These are phyloP conservation scores for Cladorrhinum sp. DNA, from an alignment of 2,329 filamentous ascomycete species.

Conservation along the genomic window DNA sequence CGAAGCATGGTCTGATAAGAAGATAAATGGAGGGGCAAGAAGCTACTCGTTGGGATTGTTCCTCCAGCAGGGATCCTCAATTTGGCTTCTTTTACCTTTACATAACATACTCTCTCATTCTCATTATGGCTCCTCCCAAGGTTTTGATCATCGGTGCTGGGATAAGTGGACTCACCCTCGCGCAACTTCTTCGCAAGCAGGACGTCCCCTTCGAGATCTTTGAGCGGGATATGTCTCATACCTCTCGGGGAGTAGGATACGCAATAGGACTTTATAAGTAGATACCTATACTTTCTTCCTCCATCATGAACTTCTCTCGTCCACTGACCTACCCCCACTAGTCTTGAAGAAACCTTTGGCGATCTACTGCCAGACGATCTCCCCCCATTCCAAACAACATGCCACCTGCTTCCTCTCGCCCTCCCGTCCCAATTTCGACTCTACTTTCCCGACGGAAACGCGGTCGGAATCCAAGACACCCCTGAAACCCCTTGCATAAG, in stretches of 20 bases:
- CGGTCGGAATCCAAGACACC: constrained; percentile 26
- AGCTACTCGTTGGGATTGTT: no score
- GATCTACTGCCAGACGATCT: constrained; percentile 26
- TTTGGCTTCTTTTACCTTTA: no score
- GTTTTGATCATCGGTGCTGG: constrained; percentile 43
- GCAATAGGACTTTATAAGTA: constrained; percentile 33
- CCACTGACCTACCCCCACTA: not conserved
- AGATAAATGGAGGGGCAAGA: no score
- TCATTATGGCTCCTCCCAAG: constrained; percentile 13
- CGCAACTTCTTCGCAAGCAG: constrained; percentile 37
- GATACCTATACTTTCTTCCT: not conserved
- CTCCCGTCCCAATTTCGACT: constrained; percentile 28
- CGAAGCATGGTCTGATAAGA: no score
- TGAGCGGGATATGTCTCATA: constrained; percentile 35
- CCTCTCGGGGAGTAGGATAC: constrained; percentile 31
- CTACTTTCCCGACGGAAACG: constrained; percentile 18
- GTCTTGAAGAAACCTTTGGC: constrained; percentile 21
- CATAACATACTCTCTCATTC: not conserved
- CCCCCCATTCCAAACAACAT: constrained; percentile 20
- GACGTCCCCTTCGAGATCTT: constrained; percentile 37
- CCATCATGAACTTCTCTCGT: not conserved
- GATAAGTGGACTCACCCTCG: constrained; percentile 41
- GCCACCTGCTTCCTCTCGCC: constrained; percentile 28
- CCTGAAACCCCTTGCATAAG: constrained; percentile 32
- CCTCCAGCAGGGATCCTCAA: no score